Percentiles rank a stretch among this genome's conserved stretches.
phyloP scores from a whole-genome alignment of 345 rosid genomes.

The Passiflora organensis region DNA sequence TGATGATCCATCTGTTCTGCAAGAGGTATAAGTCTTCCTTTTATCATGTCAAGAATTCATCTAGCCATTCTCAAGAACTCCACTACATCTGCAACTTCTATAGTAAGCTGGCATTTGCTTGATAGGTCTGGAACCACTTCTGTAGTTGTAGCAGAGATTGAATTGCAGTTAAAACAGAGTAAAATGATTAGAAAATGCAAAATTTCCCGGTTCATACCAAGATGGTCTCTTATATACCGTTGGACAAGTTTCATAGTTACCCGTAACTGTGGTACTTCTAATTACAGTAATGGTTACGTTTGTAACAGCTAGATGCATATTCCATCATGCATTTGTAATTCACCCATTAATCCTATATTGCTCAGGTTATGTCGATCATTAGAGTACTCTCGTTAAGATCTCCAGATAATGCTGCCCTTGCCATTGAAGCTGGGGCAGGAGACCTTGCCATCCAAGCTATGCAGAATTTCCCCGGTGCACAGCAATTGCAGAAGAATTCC shows the following conservation, averaged over 20 bases:
- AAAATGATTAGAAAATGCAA: too few relatives aligned
- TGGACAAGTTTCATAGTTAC: too few relatives aligned
- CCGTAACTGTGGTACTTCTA: too few relatives aligned
- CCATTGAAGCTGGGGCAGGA: conserved; percentile 93
- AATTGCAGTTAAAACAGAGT: too few relatives aligned
- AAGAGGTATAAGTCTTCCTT: conserved; percentile 51
- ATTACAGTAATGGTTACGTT: too few relatives aligned
- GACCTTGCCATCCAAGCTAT: conserved; percentile 81
- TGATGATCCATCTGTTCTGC: conserved; percentile 76
- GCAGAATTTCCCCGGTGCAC: conserved; percentile 69
- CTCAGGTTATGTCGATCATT: conserved; percentile 69
- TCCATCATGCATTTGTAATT: not conserved
- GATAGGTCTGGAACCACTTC: too few relatives aligned
- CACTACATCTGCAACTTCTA: too few relatives aligned
- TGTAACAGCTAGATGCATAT: too few relatives aligned
- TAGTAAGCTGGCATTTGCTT: conserved; percentile 2
- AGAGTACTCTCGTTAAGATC: conserved; percentile 79
- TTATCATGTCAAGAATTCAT: not conserved
- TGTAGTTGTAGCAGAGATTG: too few relatives aligned
- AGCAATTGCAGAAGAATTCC: conserved; percentile 61
- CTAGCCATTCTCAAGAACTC: conserved; percentile 1
- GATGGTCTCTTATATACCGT: too few relatives aligned
- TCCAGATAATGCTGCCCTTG: conserved; percentile 74
- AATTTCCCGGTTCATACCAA: too few relatives aligned
- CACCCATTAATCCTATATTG: too few relatives aligned